These are phyloP conservation scores for Geranium rotundifolium DNA, from an alignment of 345 rosid species.

Conservation along the genomic window DNA sequence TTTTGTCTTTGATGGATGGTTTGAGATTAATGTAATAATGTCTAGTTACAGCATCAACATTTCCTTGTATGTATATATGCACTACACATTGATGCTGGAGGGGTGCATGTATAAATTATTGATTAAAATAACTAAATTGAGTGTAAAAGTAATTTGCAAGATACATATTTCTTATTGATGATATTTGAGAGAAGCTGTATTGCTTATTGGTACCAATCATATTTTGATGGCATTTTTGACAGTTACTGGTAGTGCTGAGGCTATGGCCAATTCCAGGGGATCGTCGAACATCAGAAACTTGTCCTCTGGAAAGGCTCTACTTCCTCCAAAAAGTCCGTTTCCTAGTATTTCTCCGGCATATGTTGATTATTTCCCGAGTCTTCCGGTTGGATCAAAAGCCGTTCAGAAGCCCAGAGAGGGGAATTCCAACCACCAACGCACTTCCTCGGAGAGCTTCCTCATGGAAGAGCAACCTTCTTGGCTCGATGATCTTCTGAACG, in stretches of 20 bases:
- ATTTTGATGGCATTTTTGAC: constrained; percentile 8
- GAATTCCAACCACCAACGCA: constrained; percentile 61
- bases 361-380: constrained; percentile 49
- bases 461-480: constrained; percentile 95
- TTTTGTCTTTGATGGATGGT: no score
- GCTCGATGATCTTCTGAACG: constrained; percentile 98
- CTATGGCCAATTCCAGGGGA: constrained; percentile 73
- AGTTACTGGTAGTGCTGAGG: constrained; percentile 25
- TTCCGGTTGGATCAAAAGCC: constrained; percentile 49
- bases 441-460: constrained; percentile 77
- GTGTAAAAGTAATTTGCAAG: no score
- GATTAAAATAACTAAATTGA: no score
- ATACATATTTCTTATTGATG: background rate
- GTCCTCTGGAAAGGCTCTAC: constrained; percentile 67
- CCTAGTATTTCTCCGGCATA: constrained; percentile 55
- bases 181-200: background rate
- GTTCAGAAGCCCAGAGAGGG: constrained; percentile 56
- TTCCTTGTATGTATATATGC: no score
- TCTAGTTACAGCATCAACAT: no score
- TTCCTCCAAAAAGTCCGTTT: constrained; percentile 92
- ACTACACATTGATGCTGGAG: no score
- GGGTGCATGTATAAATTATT: no score
- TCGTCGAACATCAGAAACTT: constrained; percentile 58
- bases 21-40: no score
- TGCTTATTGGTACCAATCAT: background rate